Conservation (phyloP, 192 early-diverging fungal species). For the Entomortierella lignicola region DNA sequence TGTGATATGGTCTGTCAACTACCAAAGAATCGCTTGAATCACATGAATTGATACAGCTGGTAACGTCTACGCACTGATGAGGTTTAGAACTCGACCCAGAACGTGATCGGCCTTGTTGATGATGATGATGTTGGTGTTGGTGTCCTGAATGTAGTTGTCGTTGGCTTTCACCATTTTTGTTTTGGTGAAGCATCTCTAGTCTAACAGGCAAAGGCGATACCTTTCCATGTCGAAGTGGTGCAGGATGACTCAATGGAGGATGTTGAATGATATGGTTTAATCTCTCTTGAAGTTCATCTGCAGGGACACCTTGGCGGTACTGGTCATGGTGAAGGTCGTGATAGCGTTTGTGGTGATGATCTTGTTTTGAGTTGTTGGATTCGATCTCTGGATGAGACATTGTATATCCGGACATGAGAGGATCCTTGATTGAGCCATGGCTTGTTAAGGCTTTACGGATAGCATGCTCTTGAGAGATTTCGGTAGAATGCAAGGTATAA, state of each 20-base stretch:
- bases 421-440: background rate
- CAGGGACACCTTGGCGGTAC: background rate
- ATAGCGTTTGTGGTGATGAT: too few species aligned
- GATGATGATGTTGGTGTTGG: background rate
- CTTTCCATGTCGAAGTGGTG: too few species aligned
- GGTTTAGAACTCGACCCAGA: background rate
- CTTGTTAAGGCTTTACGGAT: background rate
- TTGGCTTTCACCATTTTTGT: too few species aligned
- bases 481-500: background rate
- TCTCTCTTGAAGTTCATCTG: background rate
- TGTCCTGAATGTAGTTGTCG: background rate
- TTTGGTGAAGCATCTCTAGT: too few species aligned
- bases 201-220: too few species aligned
- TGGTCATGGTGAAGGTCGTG: too few species aligned
- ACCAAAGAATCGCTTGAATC: background rate
- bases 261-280: too few species aligned
- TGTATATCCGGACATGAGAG: constrained; percentile 12
- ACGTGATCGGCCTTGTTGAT: background rate
- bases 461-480: too few species aligned
- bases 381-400: background rate
- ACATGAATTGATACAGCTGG: background rate
- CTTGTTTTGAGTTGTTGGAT: too few species aligned
- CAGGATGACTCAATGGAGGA: too few species aligned
- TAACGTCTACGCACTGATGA: background rate
- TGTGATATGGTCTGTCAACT: background rate